Percentiles rank a stretch among this genome's conserved stretches.
These are phyloP conservation scores for Ophiobolus disseminans DNA, from an alignment of 2,329 filamentous ascomycete species.

Conservation along the genomic window DNA sequence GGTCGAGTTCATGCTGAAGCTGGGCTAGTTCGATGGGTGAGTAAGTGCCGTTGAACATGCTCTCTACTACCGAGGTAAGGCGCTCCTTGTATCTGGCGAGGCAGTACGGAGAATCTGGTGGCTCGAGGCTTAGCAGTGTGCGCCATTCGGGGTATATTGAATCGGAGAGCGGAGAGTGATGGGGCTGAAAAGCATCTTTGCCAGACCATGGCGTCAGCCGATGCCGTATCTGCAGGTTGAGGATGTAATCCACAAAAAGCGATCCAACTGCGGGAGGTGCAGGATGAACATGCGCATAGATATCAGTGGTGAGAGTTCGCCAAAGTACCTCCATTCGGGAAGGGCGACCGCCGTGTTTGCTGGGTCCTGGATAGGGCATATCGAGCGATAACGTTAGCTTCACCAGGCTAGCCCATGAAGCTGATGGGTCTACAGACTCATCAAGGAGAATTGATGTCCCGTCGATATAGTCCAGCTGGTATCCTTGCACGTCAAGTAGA, in stretches of 20 bases:
- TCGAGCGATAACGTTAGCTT: conserved; percentile 25
- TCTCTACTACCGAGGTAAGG: conserved; percentile 24
- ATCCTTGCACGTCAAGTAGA: conserved; percentile 28
- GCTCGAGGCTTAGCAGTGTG: conserved; percentile 29
- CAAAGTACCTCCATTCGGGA: conserved; percentile 33
- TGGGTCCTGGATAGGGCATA: conserved; percentile 22
- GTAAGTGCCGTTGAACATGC: conserved; percentile 38
- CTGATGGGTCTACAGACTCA: conserved; percentile 25
- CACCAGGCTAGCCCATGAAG: conserved; percentile 31
- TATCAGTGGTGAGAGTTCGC: conserved; percentile 34
- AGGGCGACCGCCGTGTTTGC: conserved; percentile 4
- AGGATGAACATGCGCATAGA: conserved; percentile 27
- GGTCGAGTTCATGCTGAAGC: conserved; percentile 37
- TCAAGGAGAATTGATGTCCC: conserved; percentile 19
- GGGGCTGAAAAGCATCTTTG: conserved; percentile 33
- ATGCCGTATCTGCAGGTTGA: conserved; percentile 37
- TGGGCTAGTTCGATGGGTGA: conserved; percentile 35
- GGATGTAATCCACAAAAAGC: conserved; percentile 37
- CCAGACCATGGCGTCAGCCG: conserved; percentile 37
- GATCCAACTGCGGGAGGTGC: conserved; percentile 20
- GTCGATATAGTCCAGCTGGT: conserved; percentile 22
- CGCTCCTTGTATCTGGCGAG: conserved; percentile 24
- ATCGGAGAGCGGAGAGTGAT: conserved; percentile 32
- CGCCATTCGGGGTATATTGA: conserved; percentile 37
- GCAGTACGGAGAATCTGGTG: conserved; percentile 22